Percentiles rank a stretch among this genome's conserved stretches.
Evolutionary conservation across 2,329 filamentous ascomycete species (phyloP).

Genomic region (Thelonectria discophora): DNA sequence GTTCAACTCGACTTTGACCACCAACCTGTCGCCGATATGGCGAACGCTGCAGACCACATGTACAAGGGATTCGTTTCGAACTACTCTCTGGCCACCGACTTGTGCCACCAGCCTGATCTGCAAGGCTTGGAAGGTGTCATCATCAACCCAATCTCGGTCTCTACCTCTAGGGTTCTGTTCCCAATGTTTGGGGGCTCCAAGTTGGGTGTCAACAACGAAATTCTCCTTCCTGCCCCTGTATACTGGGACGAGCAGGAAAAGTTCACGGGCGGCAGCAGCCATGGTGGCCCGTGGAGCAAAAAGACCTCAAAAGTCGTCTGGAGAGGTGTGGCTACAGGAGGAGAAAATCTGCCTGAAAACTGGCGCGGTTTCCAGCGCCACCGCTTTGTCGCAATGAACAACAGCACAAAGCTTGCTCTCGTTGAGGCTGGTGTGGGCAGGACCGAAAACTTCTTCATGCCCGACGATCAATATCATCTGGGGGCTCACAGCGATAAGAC

Average conservation of each 20-base stretch:
- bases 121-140: constrained; percentile 71
- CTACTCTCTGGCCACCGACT: constrained; percentile 66
- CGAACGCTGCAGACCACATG: constrained; percentile 58
- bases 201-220: constrained; percentile 74
- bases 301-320: constrained; percentile 66
- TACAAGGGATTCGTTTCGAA: constrained; percentile 69
- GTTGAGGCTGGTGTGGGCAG: constrained; percentile 56
- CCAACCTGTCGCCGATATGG: constrained; percentile 56
- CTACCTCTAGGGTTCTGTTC: constrained; percentile 65
- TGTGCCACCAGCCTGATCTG: constrained; percentile 73
- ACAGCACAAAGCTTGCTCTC: constrained; percentile 64
- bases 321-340: constrained; percentile 74
- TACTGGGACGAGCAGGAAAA: constrained; percentile 72
- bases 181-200: constrained; percentile 77
- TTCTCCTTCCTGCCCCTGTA: constrained; percentile 74
- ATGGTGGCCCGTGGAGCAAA: constrained; percentile 64
- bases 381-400: constrained; percentile 78
- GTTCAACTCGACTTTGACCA: constrained; percentile 55
- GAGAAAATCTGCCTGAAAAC: constrained; percentile 65
- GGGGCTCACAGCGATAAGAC: constrained; percentile 54
- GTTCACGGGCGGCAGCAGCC: constrained; percentile 65
- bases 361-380: constrained; percentile 81
- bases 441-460: constrained; percentile 64
- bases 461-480: constrained; percentile 57
- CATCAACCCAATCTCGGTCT: constrained; percentile 66